Evolutionary conservation across 2,329 filamentous ascomycete genomes (phyloP), one percentile per base, ranked within the genome.

Genomic region (Neofusicoccum ribis): DNA sequence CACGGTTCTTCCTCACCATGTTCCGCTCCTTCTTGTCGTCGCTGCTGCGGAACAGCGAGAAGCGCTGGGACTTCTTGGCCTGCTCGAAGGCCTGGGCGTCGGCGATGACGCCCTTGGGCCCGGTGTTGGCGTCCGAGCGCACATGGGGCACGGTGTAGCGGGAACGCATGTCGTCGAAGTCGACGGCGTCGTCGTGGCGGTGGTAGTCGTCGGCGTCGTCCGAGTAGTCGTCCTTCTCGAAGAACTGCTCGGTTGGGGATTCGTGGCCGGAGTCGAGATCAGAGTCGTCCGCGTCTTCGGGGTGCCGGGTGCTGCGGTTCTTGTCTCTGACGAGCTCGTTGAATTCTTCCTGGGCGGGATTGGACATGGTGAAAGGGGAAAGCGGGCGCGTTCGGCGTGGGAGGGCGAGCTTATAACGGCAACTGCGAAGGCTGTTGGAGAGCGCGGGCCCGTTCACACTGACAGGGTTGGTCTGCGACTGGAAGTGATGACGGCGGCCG

Each of bases 51-150:
- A 62, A 59, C 20, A 61, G 49, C n/a, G 73, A 76, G 70, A 75
- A 76, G 27, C 74, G 72, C 31, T 72, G 67, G 8, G 73, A 72
- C 68, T 76, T 73, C 51, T 69, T 71, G 12, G 90, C 89, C 72
- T 86, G 83, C 79, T 92, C 89, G 77, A 90, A 94, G 72, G 88
- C 88, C 72, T 91, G 85, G 43, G 91, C 91, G 74, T 95, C 91
- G 71, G 91, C 90, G 73, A 95, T 94, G 77, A 95, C 91, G 68
- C 91, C 91, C 81, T 94, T 94, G 70, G 93, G 91, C 52, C 91
- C 91, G 2, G 91, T 94, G 70, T 91, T 88, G 69, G 87, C 85
- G 65, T 89, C 88, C 62, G 82, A 86, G 75, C 91, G 76, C 67
- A 91, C 85, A 73, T 84, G 85, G 72, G 91, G 77, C 75, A 83